These are phyloP conservation scores for Fusarium globosum DNA, from an alignment of 2,329 filamentous ascomycete species.

Conservation along the genomic window DNA sequence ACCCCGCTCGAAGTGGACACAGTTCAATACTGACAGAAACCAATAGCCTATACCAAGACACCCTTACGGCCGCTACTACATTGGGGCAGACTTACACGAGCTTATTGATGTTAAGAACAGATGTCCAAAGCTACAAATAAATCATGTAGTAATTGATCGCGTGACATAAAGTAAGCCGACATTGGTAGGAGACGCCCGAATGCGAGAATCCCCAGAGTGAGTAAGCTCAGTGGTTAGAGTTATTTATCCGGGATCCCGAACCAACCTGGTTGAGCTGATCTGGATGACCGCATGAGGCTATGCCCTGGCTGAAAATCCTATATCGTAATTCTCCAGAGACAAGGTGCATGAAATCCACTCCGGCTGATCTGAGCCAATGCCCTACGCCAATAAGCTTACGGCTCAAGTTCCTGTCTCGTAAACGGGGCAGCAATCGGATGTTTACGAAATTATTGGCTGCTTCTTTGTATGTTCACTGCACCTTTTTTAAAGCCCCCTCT, in stretches of 20 bases:
- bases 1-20: neutral
- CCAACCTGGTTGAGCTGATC: neutral
- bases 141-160: neutral
- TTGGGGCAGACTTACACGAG: neutral
- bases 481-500: neutral
- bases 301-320: neutral
- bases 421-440: neutral
- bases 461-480: neutral
- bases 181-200: neutral
- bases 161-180: neutral
- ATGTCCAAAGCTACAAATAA: too few relatives aligned
- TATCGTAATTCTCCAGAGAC: neutral
- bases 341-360: neutral
- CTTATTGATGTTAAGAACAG: neutral
- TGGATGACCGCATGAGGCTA: neutral
- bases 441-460: neutral
- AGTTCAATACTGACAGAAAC: neutral
- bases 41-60: neutral
- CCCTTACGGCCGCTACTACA: neutral
- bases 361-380: too few relatives aligned
- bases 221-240: neutral
- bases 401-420: neutral
- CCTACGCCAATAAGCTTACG: too few relatives aligned
- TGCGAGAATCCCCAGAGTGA: neutral
- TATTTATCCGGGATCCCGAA: neutral